Base-by-base conservation (phyloP, 78 protist species). In the Trichosphaerium sp. region DNA sequence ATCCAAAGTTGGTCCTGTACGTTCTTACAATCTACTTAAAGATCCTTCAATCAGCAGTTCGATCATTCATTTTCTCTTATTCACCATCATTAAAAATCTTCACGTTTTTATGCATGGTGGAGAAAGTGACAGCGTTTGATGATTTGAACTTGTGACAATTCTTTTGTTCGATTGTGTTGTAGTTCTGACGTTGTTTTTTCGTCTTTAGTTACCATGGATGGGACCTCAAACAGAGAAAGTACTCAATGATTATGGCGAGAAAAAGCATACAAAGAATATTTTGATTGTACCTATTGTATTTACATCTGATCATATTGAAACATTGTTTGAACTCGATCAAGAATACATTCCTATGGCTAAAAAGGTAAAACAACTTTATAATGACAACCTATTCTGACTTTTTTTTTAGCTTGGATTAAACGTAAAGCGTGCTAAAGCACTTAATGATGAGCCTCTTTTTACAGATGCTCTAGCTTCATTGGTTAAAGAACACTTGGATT, bases 221-320 rank as follows among this genome's bases (percentile, higher is more conserved):
- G 77, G 74, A 1, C 89, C 93, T 6, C 61, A 62, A 58, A 88
- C 89, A 31, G 69, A 54, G 25, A 78, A 71, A 31, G 75, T 68
- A 6, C 37, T 86, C 29, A 61, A 52, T 47, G 48, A 73, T 41
- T 55, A 49, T 31, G 3, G 69, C 62, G 72, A 43, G 18, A n/a
- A 12, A 18, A 47, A 74, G 23, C 61, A 74, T 12, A 34, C 40
- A 11, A 38, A 47, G 38, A 44, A 47, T 21, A 59, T 74, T 7
- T 34, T 82, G 28, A 55, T 88, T 14, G 80, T 83, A 0, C 93
- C 89, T 34, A 71, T 88, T 26, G 89, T 89, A 5, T 88, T 88
- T 73, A 88, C 93, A 1, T 70, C 87, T 10, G 93, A 88, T 41
- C 93, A 88, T 85, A 83, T 88, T 65, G 93, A 88, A 69, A 88